Percentiles rank a stretch among this genome's conserved stretches.
Evolutionary conservation across 495 filamentous ascomycete species (phyloP).

Genomic region (Clohesyomyces aquaticus): DNA sequence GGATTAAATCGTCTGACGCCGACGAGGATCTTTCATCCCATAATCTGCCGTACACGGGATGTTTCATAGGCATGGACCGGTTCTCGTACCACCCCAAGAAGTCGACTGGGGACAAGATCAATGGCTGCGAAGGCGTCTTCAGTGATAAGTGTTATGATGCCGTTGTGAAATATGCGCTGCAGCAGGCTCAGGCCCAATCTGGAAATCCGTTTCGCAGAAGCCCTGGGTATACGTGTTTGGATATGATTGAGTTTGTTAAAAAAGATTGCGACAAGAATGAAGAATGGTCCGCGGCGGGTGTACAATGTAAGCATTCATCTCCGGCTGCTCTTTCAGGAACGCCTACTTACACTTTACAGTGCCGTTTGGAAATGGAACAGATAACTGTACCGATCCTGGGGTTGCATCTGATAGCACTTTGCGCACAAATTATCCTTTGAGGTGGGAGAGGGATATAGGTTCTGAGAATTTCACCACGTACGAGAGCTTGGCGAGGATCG

Average conservation of each 20-base stretch:
- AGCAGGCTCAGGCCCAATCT: not conserved
- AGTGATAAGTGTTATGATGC: slow-evolving; percentile 17
- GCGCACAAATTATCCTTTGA: not conserved
- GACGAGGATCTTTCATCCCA: not conserved
- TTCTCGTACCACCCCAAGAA: not conserved
- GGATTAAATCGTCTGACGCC: slow-evolving; percentile 1
- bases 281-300: not conserved
- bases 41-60: slow-evolving; percentile 9
- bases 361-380: not conserved
- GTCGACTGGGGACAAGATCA: not conserved
- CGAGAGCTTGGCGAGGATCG: not conserved
- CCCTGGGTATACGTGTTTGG: too few species aligned
- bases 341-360: not conserved
- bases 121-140: slow-evolving; percentile 10
- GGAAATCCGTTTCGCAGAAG: too few species aligned
- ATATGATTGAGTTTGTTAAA: not conserved
- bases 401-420: not conserved
- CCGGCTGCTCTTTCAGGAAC: not conserved
- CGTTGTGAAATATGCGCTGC: not conserved
- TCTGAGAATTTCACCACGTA: not conserved
- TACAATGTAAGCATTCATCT: not conserved
- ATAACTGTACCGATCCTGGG: slow-evolving; percentile 1
- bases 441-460: not conserved
- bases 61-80: not conserved
- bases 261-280: not conserved